Conservation (phyloP, 805 yeast genomes). For the Clavispora fructus region DNA sequence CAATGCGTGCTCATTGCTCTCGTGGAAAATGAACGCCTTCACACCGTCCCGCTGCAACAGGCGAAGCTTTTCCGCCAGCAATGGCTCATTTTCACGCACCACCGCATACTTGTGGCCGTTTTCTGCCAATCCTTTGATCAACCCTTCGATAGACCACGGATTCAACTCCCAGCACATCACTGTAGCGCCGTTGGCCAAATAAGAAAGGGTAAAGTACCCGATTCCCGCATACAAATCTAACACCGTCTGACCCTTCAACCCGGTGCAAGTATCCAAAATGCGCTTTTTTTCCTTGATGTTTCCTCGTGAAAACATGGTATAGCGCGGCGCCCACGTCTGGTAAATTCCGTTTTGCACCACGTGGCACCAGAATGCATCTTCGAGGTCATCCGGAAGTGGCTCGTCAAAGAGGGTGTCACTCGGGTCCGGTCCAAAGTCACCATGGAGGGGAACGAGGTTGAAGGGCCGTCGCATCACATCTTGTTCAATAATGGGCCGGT, state of each 20-base stretch:
- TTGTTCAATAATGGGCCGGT: conserved; percentile 55
- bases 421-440: conserved; percentile 55
- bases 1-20: conserved; percentile 52
- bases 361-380: conserved; percentile 64
- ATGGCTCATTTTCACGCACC: conserved; percentile 1
- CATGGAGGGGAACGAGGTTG: conserved; percentile 53
- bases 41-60: conserved; percentile 12
- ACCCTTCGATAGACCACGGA: conserved; percentile 78
- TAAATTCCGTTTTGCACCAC: conserved; percentile 65
- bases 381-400: conserved; percentile 35
- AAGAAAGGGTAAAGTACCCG: conserved; percentile 76
- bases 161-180: conserved; percentile 79
- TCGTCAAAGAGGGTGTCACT: conserved; percentile 15
- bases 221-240: conserved; percentile 80
- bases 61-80: neutral
- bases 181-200: conserved; percentile 49
- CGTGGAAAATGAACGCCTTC: conserved; percentile 51
- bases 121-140: conserved; percentile 46
- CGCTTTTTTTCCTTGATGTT: conserved; percentile 77
- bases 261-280: conserved; percentile 40
- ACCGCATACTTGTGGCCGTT: conserved; percentile 31
- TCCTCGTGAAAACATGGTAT: conserved; percentile 86
- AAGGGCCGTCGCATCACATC: conserved; percentile 64
- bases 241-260: conserved; percentile 39
- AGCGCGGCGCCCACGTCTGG: conserved; percentile 81